phyloP scores from a whole-genome alignment of 305 asterid genomes.

The Fraxinus xanthoxyloides region DNA sequence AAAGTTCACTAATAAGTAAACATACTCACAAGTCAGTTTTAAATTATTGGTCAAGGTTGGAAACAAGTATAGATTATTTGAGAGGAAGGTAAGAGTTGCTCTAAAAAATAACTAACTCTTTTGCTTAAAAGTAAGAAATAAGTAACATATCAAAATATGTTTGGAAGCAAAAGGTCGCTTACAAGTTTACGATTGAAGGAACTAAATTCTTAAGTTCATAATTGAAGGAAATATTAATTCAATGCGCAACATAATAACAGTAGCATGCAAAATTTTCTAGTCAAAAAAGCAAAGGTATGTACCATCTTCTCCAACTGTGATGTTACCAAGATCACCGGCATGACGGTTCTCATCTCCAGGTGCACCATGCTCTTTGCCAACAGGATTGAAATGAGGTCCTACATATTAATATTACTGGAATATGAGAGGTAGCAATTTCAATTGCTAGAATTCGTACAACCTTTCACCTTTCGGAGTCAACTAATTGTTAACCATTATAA shows the following conservation, averaged over 20 bases:
- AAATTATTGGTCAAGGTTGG: background rate
- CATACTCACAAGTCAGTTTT: background rate
- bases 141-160: background rate
- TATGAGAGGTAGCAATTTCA: slow-evolving; percentile 5
- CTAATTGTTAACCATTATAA: background rate
- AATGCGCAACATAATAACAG: background rate
- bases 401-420: slow-evolving; percentile 14
- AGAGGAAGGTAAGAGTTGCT: background rate
- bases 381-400: slow-evolving; percentile 96
- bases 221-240: background rate
- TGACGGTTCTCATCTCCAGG: slow-evolving; percentile 88
- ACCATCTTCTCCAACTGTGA: slow-evolving; percentile 84
- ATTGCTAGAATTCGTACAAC: background rate
- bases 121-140: background rate
- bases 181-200: background rate
- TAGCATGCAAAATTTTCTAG: background rate
- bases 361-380: slow-evolving; percentile 83
- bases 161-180: background rate
- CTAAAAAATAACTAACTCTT: background rate
- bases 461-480: background rate
- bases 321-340: slow-evolving; percentile 98
- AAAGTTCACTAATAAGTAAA: background rate
- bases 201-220: background rate
- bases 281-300: slow-evolving; percentile 9
- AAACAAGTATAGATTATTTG: background rate